Conservation (phyloP, 352 stramenopile genomes). For the Phytophthora nicotianae region DNA sequence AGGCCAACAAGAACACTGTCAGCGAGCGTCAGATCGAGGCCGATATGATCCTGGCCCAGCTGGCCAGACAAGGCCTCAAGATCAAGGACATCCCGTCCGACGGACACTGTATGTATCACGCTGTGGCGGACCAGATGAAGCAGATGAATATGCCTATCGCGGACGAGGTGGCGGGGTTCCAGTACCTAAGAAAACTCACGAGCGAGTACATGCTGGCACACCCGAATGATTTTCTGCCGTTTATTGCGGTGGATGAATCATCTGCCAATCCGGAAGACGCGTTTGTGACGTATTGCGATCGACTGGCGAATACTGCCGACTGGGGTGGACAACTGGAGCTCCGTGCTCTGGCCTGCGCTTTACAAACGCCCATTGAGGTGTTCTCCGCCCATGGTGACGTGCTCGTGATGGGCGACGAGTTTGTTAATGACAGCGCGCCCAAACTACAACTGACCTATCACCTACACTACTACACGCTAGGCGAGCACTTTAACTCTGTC, state of each 20-base stretch:
- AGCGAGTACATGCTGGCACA: constrained; percentile 84
- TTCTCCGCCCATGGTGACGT: constrained; percentile 84
- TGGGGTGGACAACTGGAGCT: constrained; percentile 98
- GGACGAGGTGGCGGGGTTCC: constrained; percentile 49
- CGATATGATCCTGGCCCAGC: constrained; percentile 71
- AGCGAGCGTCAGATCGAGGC: constrained; percentile 83
- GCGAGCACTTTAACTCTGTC: constrained; percentile 99
- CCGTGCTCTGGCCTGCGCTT: constrained; percentile 86
- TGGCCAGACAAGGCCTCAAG: constrained; percentile 51
- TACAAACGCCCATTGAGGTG: constrained; percentile 92
- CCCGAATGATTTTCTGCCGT: constrained; percentile 92
- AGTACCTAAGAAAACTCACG: constrained; percentile 72
- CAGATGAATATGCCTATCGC: constrained; percentile 42
- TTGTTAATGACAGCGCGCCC: constrained; percentile 28
- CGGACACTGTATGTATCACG: constrained; percentile 98
- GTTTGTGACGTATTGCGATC: constrained; percentile 93
- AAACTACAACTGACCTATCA: constrained; percentile 95
- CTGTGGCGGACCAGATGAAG: constrained; percentile 92
- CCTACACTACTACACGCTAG: constrained; percentile 98
- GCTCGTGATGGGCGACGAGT: constrained; percentile 17
- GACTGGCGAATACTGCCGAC: constrained; percentile 91
- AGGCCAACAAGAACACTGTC: constrained; percentile 80
- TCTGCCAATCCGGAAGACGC: constrained; percentile 17
- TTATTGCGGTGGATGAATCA: constrained; percentile 79
- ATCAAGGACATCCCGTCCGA: constrained; percentile 96